A percentile compares a stretch with the other conserved stretches of the same genome.
These are phyloP conservation scores for Helianthus annuus DNA, from an alignment of 129 eudicot genomes.

Conservation along the genomic window HanXRQr2.0-SUNRISE NC_035440.2:90605199-90605698, in stretches of 20 bases:
- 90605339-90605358: no score
- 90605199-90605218: no score
- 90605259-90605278: no score
- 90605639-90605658: conserved; percentile 43
- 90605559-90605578: conserved; percentile 41
- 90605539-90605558: conserved; percentile 7
- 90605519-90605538: conserved; percentile 18
- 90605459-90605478: background rate
- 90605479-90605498: conserved; percentile 3
- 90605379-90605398: background rate
- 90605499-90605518: background rate
- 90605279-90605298: no score
- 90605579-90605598: conserved; percentile 42
- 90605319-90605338: no score
- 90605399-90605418: background rate
- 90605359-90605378: background rate
- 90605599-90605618: conserved; percentile 33
- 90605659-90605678: conserved; percentile 31
- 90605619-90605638: conserved; percentile 38
- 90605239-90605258: no score
- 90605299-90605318: no score
- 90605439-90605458: background rate
- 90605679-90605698: conserved; percentile 10
- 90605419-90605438: background rate
- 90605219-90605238: no score